Evolutionary conservation across 1,284 basidiomycete species (phyloP).

Genomic region (Inonotus hispidus): DNA sequence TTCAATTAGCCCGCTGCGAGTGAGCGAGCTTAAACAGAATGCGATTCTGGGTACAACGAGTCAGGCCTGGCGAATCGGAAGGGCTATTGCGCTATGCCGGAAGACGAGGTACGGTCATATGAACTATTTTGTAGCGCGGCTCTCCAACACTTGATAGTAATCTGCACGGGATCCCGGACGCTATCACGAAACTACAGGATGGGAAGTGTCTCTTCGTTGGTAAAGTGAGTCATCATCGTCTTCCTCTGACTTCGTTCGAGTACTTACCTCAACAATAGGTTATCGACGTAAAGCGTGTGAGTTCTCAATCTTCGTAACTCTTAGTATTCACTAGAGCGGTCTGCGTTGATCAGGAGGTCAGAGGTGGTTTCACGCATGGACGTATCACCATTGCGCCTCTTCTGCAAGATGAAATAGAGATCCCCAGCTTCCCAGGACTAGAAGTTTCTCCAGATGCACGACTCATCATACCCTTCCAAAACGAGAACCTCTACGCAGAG

Average conservation of each 20-base stretch:
- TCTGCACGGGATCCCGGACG: conserved; percentile 41
- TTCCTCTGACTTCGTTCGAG: not conserved
- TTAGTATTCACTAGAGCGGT: not conserved
- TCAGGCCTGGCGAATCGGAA: conserved; percentile 50
- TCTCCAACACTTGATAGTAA: conserved; percentile 27
- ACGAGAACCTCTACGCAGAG: conserved; percentile 49
- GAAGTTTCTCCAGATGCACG: conserved; percentile 15
- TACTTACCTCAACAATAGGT: conserved; percentile 26
- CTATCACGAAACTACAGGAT: conserved; percentile 43
- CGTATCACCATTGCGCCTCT: conserved; percentile 42
- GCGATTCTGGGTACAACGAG: conserved; percentile 44
- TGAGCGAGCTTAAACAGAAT: conserved; percentile 33
- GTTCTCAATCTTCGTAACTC: not conserved
- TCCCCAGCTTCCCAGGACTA: conserved; percentile 18
- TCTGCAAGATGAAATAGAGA: conserved; percentile 42
- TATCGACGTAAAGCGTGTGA: conserved; percentile 37
- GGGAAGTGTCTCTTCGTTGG: conserved; percentile 48
- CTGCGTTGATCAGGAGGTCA: conserved; percentile 27
- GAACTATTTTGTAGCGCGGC: not conserved
- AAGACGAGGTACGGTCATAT: conserved; percentile 21
- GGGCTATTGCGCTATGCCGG: conserved; percentile 37
- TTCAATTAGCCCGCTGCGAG: conserved; percentile 34
- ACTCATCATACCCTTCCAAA: conserved; percentile 49
- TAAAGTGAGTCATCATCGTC: conserved; percentile 27
- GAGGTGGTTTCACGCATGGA: conserved; percentile 47